Evolutionary conservation across 2,329 filamentous ascomycete genomes (phyloP).

Genomic region (Pseudocercospora fijiensis): DNA sequence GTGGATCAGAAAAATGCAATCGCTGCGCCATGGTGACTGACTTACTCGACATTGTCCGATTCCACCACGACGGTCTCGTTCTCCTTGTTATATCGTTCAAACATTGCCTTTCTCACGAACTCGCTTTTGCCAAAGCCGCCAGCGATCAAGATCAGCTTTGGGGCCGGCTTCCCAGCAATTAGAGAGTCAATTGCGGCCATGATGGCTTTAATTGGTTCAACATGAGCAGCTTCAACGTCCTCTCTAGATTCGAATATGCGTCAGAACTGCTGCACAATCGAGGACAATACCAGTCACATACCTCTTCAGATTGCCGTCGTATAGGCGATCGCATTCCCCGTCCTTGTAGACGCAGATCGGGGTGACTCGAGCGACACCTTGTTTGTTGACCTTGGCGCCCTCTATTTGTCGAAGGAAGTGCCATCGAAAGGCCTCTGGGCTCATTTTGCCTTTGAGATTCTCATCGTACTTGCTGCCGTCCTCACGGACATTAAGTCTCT

Average conservation of each 20-base stretch:
- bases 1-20: background rate
- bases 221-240: background rate
- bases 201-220: background rate
- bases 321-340: background rate
- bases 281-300: too few species aligned
- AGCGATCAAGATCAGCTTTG: background rate
- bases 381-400: background rate
- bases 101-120: background rate
- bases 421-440: background rate
- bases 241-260: too few species aligned
- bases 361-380: background rate
- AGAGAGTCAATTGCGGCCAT: background rate
- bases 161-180: background rate
- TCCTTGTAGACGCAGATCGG: too few species aligned
- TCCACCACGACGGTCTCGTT: background rate
- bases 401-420: background rate
- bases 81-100: background rate
- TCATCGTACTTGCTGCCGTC: background rate
- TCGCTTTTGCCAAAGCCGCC: slow-evolving; percentile 1
- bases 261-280: too few species aligned
- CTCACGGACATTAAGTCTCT: background rate
- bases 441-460: background rate
- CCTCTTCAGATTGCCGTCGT: background rate
- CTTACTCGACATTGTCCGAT: background rate
- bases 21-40: background rate